Evolutionary conservation across 2,329 filamentous ascomycete genomes (phyloP).

Genomic region (Hypoxylon sp.): DNA sequence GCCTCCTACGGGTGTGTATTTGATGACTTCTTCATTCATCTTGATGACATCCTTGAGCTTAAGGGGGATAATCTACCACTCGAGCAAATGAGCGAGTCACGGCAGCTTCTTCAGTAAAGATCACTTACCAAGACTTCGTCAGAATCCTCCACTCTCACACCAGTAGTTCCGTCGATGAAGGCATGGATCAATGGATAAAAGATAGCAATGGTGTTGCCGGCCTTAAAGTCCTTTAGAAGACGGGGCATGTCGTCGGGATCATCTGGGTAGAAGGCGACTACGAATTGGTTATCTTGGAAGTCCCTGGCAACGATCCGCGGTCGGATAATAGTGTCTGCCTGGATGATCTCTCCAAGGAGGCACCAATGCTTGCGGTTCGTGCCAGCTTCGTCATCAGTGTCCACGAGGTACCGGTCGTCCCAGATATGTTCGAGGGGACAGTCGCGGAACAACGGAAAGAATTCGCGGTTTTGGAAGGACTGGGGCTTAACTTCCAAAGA

Average conservation of each 20-base stretch:
- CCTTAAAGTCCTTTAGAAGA: slow-evolving; percentile 38
- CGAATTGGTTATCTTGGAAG: slow-evolving; percentile 12
- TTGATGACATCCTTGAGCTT: slow-evolving; percentile 31
- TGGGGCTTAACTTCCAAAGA: slow-evolving; percentile 20
- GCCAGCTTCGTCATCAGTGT: not conserved
- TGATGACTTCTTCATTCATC: slow-evolving; percentile 43
- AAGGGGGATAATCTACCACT: slow-evolving; percentile 43
- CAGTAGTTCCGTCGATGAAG: slow-evolving; percentile 36
- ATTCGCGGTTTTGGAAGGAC: slow-evolving; percentile 37
- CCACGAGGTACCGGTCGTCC: slow-evolving; percentile 29
- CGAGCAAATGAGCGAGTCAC: not conserved
- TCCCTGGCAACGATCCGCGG: slow-evolving; percentile 44
- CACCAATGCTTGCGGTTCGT: slow-evolving; percentile 39
- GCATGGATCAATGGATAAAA: slow-evolving; percentile 37
- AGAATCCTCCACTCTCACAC: slow-evolving; percentile 35
- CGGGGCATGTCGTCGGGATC: slow-evolving; percentile 38
- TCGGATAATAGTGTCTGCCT: slow-evolving; percentile 54
- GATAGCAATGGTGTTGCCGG: slow-evolving; percentile 48
- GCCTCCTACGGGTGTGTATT: slow-evolving; percentile 20
- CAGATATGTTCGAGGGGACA: slow-evolving; percentile 18
- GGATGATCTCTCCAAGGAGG: slow-evolving; percentile 44
- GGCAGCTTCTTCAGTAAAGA: not conserved
- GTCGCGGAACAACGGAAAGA: slow-evolving; percentile 36
- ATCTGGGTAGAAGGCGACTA: slow-evolving; percentile 46
- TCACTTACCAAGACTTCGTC: slow-evolving; percentile 30